Evolutionary conservation across 164 flowering plant genomes (phyloP), one percentile per base, ranked within the genome.

Genomic region (Berberis thunbergii): DNA sequence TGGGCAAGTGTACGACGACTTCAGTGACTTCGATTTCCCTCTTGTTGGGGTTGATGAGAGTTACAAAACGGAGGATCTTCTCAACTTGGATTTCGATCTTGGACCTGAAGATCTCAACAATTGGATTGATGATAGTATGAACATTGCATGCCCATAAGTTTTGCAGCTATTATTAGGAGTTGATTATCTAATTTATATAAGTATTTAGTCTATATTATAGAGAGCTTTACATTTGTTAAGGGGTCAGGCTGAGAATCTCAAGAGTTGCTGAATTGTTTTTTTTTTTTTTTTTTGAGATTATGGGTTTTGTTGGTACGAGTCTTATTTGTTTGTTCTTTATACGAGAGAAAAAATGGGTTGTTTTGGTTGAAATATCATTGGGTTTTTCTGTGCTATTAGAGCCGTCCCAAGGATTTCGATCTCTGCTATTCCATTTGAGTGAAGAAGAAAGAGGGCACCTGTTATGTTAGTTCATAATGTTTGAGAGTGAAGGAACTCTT

Each of bases 321-420:
- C 48, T 66, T 54, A 43, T 74, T 67, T 70, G 46, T 73, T 68
- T 41, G 43, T 66, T 43, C 44, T 38, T 49, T 42, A 26, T 8
- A 1, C 41, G 59, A 8, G 49, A 52, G 50, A 46, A 56, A 3
- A 13, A 3, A 38, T 52, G 57, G 38, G 59, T n/a, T 11, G 64
- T 10, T 48, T 42, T 44, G 8, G 60, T 41, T 41, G 56, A 48
- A 48, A 55, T 45, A 50, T 69, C 68, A 78, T 73, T 79, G 84
- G 86, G 81, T 82, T 84, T 84, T 82, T 71, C 42, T 62, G 81
- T 75, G 89, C 85, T 79, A 39, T 67, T 71, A 43, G 83, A 84
- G 89, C 86, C 75, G 81, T 82, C 72, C 84, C 86, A 73, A 72
- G 61, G 76, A 53, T 43, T 62, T 39, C 45, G 9, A 43, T 52